Evolutionary conservation across 371 early-diverging fungal genomes (phyloP), one percentile per base, ranked within the genome.

Genomic region (Mucor circinelloides): DNA sequence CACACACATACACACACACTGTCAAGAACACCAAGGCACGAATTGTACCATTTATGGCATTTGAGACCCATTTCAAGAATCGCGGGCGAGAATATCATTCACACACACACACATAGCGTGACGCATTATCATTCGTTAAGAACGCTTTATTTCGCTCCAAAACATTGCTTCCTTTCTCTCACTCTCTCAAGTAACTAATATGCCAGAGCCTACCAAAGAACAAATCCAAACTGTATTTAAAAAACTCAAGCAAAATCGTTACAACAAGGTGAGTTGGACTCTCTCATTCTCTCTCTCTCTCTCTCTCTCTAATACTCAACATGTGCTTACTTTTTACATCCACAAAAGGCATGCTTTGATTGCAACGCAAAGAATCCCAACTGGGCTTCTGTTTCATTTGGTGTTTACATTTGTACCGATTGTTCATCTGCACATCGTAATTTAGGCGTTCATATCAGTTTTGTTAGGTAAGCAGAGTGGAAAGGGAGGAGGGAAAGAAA

Each of bases 391-490:
- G 94, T 98, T 15, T 94, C 97, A 2, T 99, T 91, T 82, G 99
- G 99, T 50, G 91, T 98, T 64, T 99, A 99, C 78, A 85, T 99
- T 59, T 99, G 99, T 81, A 87, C 97, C 38, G 97, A 99, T 63
- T 99, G 99, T 79, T 98, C 99, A 12, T 91, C 98, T 30, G 91
- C 93, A 7, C 97, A 97, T 71, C 89, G 97, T 56, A 96, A 95
- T 69, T 86, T 98, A 75, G 99, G 95, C 54, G 98, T 96, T 32
- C 98, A 95, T 80, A 95, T 98, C 68, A 93, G 93, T 64, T 99
- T 95, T 92, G 99, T 96, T 44, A 88, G 96, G 92, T 94, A 84
- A 74, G 25, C 23, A 36, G 10, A 3, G n/a, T 5, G 23, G 58
- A 52, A 52, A 13, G n/a, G n/a, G n/a, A n/a, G n/a, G n/a, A n/a